Conservation (phyloP, 2,329 filamentous ascomycete species). For the Scytalidium lignicola region DNA sequence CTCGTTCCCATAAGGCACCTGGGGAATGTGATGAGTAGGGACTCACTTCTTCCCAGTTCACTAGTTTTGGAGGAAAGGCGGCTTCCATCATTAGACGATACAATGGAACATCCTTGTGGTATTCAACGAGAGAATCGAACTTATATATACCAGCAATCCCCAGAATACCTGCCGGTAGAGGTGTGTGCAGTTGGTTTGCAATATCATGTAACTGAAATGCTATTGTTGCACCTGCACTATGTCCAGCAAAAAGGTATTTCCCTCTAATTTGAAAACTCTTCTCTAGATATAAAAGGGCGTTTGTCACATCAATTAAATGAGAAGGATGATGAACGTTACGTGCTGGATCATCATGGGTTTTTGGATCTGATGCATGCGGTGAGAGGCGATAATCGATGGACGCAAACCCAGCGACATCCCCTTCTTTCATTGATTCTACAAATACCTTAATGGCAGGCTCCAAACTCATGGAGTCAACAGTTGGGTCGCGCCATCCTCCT, state of each 20-base stretch:
- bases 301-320: conserved; percentile 53
- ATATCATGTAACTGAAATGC: conserved; percentile 47
- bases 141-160: conserved; percentile 65
- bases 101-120: conserved; percentile 39
- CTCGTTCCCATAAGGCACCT: conserved; percentile 7
- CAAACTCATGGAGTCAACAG: conserved; percentile 41
- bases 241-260: conserved; percentile 53
- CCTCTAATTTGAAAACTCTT: conserved; percentile 36
- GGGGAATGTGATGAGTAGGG: conserved; percentile 32
- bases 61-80: conserved; percentile 48
- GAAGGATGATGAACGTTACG: conserved; percentile 52
- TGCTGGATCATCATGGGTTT: conserved; percentile 27
- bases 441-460: conserved; percentile 39
- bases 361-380: conserved; percentile 43
- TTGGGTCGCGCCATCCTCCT: conserved; percentile 59
- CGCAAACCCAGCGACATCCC: conserved; percentile 52
- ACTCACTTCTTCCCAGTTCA: conserved; percentile 48
- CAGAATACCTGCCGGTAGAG: conserved; percentile 48
- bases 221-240: conserved; percentile 60
- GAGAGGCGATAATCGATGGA: conserved; percentile 62
- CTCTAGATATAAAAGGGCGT: conserved; percentile 46
- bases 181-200: conserved; percentile 22
- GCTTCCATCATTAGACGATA: conserved; percentile 54
- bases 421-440: conserved; percentile 17
- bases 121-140: conserved; percentile 45